phyloP scores from a whole-genome alignment of 2,329 filamentous ascomycete genomes.

The Phialophora chinensis region DNA sequence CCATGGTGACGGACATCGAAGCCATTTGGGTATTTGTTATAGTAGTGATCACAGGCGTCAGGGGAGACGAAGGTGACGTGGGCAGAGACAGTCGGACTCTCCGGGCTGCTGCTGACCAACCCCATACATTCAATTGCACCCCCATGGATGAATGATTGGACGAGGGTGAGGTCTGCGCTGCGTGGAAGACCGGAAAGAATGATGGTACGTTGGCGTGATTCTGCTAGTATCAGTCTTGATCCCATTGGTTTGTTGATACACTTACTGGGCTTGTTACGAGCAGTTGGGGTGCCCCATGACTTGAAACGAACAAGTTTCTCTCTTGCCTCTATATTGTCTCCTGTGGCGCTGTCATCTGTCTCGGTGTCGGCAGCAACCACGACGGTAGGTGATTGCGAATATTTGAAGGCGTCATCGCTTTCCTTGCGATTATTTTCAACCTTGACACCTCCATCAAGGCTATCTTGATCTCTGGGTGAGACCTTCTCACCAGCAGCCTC shows the following conservation, averaged over 20 bases:
- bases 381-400: slow-evolving; percentile 20
- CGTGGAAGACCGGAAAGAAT: slow-evolving; percentile 48
- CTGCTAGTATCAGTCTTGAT: slow-evolving; percentile 21
- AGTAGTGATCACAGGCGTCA: slow-evolving; percentile 46
- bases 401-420: neutral
- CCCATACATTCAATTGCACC: slow-evolving; percentile 47
- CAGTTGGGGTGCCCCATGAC: slow-evolving; percentile 43
- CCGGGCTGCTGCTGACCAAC: slow-evolving; percentile 30
- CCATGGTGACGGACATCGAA: slow-evolving; percentile 44
- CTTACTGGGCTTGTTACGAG: slow-evolving; percentile 40
- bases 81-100: slow-evolving; percentile 38
- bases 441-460: neutral
- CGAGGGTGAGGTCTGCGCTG: slow-evolving; percentile 42
- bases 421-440: neutral
- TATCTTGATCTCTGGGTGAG: neutral
- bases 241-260: neutral
- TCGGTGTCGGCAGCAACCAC: slow-evolving; percentile 24
- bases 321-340: slow-evolving; percentile 39
- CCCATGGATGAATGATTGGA: slow-evolving; percentile 49
- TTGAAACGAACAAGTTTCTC: slow-evolving; percentile 44
- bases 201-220: slow-evolving; percentile 42
- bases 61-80: slow-evolving; percentile 47
- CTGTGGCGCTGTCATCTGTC: slow-evolving; percentile 18
- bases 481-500: neutral
- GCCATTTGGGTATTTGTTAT: slow-evolving; percentile 46